Base-by-base conservation (phyloP, 2,329 filamentous ascomycete genomes). In the Aspergillus pseudotamarii region DNA sequence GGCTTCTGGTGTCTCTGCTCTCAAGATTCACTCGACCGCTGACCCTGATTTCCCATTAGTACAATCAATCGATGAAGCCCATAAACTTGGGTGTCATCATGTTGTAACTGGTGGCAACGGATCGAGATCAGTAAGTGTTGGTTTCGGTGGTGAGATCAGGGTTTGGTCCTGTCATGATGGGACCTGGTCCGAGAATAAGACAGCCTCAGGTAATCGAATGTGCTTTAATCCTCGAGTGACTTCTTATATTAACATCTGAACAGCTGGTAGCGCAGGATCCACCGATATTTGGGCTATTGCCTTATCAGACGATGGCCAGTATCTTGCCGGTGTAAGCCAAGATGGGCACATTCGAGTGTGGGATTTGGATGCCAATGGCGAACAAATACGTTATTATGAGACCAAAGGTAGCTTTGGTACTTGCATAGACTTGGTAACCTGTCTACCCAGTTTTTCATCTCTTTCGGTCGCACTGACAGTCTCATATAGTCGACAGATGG, bases 341-440 rank as follows among this genome's bases (percentile, higher is more conserved):
- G 91, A 96, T 74, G 95, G 95, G 4, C 88, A 90, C 60, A 88
- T 98, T 73, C 93, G 94, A 71, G 91, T 98, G 46, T 98, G 94
- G 92, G 89, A 96, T 74, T 78, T 90, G 34, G 73, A 81, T 56
- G 83, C 80, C 14, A 79, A 81, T 43, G 77, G 77, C 4, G 82
- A 86, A 43, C 92, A 91, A 78, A 89, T 95, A 64, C 85, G 88
- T 57, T 89, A 94, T 72, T 97, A 95, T 73, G 93, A 97, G 81
- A 97, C 94, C 1, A 93, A 94, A 70, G 93, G 93, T 16, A 94
- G 91, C 77, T 98, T 97, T 80, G 94, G 93, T 43, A 88, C 95
- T 80, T 91, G 91, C 72, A 89, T 99, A 65, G 94, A 95, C 76
- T 79, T 98, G 76, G 86, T 88, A 79, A 63, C 78, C 68, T 34